Base-by-base conservation (phyloP, 441 rosid genomes). In the Theobroma grandiflorum region DNA sequence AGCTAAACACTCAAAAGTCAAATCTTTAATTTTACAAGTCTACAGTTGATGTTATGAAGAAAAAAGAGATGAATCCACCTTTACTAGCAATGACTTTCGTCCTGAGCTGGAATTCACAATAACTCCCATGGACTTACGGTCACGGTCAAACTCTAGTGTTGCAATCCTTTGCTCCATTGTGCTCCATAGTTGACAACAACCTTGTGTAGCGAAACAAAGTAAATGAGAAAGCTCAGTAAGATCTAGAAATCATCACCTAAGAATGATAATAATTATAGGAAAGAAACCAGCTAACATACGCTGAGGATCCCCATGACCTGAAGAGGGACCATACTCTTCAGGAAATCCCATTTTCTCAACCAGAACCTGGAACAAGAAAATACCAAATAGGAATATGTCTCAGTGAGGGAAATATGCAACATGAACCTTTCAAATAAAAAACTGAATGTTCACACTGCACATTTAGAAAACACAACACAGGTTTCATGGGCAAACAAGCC, bases 121-220 rank as follows among this genome's bases (percentile, higher is more conserved):
- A 81, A 95, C 98, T 85, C 99, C 98, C 99, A 95, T 95, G 59
- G 99, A 97, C 84, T 97, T 97, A 63, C 99, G 76, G 82, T 94
- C 98, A 8, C 94, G 96, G 74, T 94, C 98, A 26, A 97, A 97
- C 89, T 97, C 99, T 73, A 97, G 92, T 64, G 99, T 95, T 77
- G 98, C 98, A 81, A 94, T 88, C 77, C 98, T 91, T 77, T 81
- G 89, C 77, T 90, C 97, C 83, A 84, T 82, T 84, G 87, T 85
- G 81, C 80, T 89, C 99, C 97, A 97, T 72, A 84, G 73, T 74
- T 86, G 88, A 77, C 91, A 95, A 84, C 93, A 95, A 80, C 98
- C 98, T 95, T 82, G 31, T 22, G 62, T 57, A 67, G 55, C 63
- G 79, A 7, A n/a, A 61, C 5, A 43, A 73, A 40, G 72, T 26